Conservation (phyloP, 148 eudicot species). For the Cornus controversa region DNA sequence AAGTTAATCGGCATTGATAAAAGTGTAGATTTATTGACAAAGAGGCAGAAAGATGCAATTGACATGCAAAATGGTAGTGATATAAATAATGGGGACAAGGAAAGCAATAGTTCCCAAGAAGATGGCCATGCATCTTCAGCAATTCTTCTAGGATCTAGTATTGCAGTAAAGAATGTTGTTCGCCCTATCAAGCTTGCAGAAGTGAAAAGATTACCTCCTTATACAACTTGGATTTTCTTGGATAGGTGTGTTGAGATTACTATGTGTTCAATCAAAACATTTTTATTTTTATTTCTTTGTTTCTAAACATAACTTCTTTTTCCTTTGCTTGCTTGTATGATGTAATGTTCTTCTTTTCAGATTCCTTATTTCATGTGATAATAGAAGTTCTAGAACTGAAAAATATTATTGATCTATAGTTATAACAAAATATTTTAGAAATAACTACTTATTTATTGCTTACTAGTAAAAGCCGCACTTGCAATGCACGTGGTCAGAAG, state of each 20-base stretch:
- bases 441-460: conserved; percentile 7
- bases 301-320: not conserved
- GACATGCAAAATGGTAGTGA: conserved; percentile 73
- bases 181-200: conserved; percentile 79
- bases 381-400: not conserved
- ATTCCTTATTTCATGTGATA: not conserved
- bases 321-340: conserved; percentile 3
- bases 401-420: not conserved
- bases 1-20: conserved; percentile 26
- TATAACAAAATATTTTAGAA: not conserved
- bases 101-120: conserved; percentile 67
- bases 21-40: conserved; percentile 50
- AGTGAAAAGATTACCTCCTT: conserved; percentile 77
- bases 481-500: too few relatives aligned
- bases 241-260: conserved; percentile 57
- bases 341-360: not conserved
- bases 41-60: conserved; percentile 79
- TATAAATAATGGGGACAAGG: conserved; percentile 49
- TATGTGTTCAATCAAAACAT: not conserved
- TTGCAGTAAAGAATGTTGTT: conserved; percentile 78
- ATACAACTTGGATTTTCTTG: conserved; percentile 92
- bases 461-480: too few relatives aligned
- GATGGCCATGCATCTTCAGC: conserved; percentile 61
- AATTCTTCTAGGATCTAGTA: conserved; percentile 79
- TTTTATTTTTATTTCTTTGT: not conserved